Base-by-base conservation (phyloP, 352 stramenopile genomes). In the Globisporangium okanoganense region DNA sequence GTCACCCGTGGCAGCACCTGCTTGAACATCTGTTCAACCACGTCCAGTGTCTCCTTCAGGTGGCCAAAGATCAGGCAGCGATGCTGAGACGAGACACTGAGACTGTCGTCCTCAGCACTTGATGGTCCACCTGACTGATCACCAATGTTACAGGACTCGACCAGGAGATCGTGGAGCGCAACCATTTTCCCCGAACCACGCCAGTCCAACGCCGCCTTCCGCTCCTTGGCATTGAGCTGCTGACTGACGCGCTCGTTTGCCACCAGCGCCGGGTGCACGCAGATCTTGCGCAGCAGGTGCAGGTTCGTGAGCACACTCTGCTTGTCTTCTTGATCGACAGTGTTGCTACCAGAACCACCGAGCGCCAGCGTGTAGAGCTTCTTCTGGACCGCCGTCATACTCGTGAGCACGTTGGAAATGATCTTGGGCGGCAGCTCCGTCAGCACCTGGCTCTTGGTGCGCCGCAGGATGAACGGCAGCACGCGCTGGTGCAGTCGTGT, bases 51-150 rank as follows among this genome's bases (percentile, higher is more conserved):
- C 49, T 92, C 76, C 41, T 84, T 90, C 45, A 98, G 84, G 48
- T 99, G 96, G 16, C 88, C 91, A 82, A 99, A 99, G 44, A 99
- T 91, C 2, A 99, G 69, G 59, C 90, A 98, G n/a, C 97, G 97
- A 61, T 92, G 83, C 6, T 79, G 85, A n/a, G 49, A 18, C 7
- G 57, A 73, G 31, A 76, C 54, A 49, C 49, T 8, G 43, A 56
- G 24, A 18, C 53, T 43, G 1, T 68, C 58, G 12, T 31, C 41
- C 1, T 57, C 51, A 22, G 9, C 35, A 12, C 22, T 20, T 16
- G 67, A 57, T 22, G 14, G 49, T 13, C 71, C 51, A 35, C 68
- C 64, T 50, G 22, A 27, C 31, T 41, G 7, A 35, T 25, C 27
- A 5, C 58, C 20, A 47, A 82, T 52, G 56, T 85, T 76, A 29